A percentile compares a stretch with the other conserved stretches of the same genome.
Evolutionary conservation across 257 asterid species (phyloP).

Genomic region (Jacaranda copaia): DNA sequence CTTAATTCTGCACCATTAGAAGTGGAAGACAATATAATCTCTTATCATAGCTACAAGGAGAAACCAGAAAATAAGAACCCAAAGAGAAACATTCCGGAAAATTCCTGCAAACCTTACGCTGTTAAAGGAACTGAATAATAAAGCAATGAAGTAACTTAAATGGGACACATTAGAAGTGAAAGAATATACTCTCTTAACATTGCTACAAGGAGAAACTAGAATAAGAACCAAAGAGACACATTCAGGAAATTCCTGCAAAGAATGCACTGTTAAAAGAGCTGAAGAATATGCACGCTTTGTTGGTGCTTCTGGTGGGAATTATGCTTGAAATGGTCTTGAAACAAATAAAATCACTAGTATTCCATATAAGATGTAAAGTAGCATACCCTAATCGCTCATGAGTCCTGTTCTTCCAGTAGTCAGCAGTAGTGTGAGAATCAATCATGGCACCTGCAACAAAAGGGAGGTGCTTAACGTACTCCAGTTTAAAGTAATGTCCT

Average conservation of each 20-base stretch:
- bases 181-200: constrained; percentile 21
- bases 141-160: constrained; percentile 21
- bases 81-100: constrained; percentile 3
- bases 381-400: constrained; percentile 76
- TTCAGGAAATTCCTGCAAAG: neutral
- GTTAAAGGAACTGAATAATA: constrained; percentile 14
- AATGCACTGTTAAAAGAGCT: constrained; percentile 8
- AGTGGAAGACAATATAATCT: constrained; percentile 27
- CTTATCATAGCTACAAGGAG: constrained; percentile 23
- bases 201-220: constrained; percentile 31
- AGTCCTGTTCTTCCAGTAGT: constrained; percentile 92
- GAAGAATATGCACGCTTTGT: constrained; percentile 5
- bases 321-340: constrained; percentile 24
- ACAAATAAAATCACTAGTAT: constrained; percentile 18
- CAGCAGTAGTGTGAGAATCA: constrained; percentile 91
- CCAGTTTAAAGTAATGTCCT: constrained; percentile 97
- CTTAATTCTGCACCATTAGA: constrained; percentile 69
- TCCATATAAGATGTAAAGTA: constrained; percentile 23
- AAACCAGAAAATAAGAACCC: constrained; percentile 32
- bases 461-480: constrained; percentile 98
- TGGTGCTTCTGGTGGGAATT: neutral
- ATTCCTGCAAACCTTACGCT: neutral
- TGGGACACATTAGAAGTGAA: constrained; percentile 30
- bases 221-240: constrained; percentile 23
- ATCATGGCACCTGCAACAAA: constrained; percentile 99